Base-by-base conservation (phyloP, 352 stramenopile genomes). In the Phytophthora citrophthora region DNA sequence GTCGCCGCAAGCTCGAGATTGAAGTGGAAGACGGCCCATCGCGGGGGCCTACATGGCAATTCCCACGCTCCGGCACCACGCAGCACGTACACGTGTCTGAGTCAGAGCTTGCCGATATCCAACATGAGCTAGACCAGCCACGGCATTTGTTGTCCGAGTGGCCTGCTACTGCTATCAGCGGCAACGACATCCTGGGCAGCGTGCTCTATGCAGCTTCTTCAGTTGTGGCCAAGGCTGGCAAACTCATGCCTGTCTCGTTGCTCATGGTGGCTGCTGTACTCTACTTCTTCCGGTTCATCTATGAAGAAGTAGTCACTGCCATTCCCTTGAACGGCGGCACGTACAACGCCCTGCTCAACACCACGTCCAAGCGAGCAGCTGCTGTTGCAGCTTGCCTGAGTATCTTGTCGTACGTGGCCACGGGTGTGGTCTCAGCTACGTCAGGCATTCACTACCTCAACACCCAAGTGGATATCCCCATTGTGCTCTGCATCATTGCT, bases 401-500 rank as follows among this genome's bases (percentile, higher is more conserved):
- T 31, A 87, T 97, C 24, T 79, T 97, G 52, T 91, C 86, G n/a
- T 97, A 97, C 76, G 72, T 96, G n/a, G 89, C 90, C 0, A 97
- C 90, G 0, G 90, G 82, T n/a, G 76, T 85, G 6, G 71, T 83
- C 29, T 79, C 74, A 10, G 76, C 51, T 39, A 81, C 81, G 40
- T 89, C 83, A 23, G 86, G 80, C 5, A 61, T 96, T 12, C 75
- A 72, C 20, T 97, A 96, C 73, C 66, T 97, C 23, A 50, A 80
- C 64, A 90, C 76, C 13, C 65, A 93, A 43, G 48, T 91, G n/a
- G 69, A 70, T 12, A 72, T 92, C 10, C 60, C 70, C 4, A 58
- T 81, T 23, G 69, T 83, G 15, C 27, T 40, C 7, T 73, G 61
- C 8, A 81, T 59, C 18, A 64, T 84, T 10, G 76, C 49, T 11